Conservation (phyloP, 1,284 basidiomycete genomes). For the Puccinia horiana region DNA sequence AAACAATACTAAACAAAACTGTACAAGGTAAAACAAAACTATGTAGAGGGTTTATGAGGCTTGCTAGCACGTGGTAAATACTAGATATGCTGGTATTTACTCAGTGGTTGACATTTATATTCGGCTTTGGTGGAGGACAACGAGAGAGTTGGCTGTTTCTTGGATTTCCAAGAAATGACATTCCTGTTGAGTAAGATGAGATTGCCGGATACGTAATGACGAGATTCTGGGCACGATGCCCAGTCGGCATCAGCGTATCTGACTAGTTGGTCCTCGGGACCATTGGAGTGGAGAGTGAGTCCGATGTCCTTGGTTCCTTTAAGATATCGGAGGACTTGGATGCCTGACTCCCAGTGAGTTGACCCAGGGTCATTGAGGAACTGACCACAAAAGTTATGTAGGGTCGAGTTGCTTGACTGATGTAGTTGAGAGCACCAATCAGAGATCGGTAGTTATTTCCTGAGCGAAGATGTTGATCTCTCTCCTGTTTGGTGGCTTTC, state of each 20-base stretch:
- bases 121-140: slow-evolving; percentile 61
- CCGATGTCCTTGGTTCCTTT: slow-evolving; percentile 55
- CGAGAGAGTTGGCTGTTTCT: slow-evolving; percentile 59
- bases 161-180: slow-evolving; percentile 62
- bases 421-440: background rate
- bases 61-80: no score
- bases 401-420: background rate
- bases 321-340: background rate
- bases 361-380: background rate
- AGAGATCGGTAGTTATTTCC: background rate
- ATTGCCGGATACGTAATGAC: slow-evolving; percentile 58
- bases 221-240: slow-evolving; percentile 57
- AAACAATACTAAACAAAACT: no score
- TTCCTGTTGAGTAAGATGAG: no score
- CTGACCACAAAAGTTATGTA: no score
- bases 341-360: no score
- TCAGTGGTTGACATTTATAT: no score
- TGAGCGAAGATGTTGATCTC: background rate
- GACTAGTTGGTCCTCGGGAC: slow-evolving; percentile 52
- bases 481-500: background rate
- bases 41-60: no score
- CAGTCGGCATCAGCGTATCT: slow-evolving; percentile 62
- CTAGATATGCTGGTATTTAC: no score
- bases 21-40: no score
- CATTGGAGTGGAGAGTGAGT: background rate